Evolutionary conservation across 2,329 filamentous ascomycete genomes (phyloP), one percentile per base, ranked within the genome.

Genomic region (Lasiodiplodia sp.): DNA sequence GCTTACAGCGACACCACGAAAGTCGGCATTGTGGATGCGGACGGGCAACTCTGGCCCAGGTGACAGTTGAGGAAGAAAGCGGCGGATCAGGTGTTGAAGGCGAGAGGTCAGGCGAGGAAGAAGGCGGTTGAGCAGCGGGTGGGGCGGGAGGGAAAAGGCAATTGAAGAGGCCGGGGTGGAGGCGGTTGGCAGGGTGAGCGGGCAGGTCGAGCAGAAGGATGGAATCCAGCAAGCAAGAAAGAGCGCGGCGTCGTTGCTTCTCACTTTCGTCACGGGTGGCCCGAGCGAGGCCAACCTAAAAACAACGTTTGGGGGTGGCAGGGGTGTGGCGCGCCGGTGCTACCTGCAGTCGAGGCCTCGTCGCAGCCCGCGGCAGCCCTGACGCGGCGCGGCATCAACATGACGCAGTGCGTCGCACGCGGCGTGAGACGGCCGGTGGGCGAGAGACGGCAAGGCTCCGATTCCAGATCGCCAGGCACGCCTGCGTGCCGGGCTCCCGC

Each of bases 1-100:
- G 83, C 85, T 79, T 83, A 88, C 85, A 89, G 81, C 38, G 86
- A 87, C 68, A 84, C 86, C 63, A 88, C 84, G 72, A 88, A 87
- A 76, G 88, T 84, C 7, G 87, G 87, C 87, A 89, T 89, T 70
- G 68, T 74, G 34, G n/a, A 21, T 40, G 53, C 53, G 31, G 65
- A 25, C n/a, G 40, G 65, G 38, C 60, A 34, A 31, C 47, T 16
- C 21, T 31, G 37, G 63, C 49, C 51, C 63, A 10, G 51, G 34
- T 11, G 14, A 37, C 34, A 16, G n/a, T 47, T 25, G 58, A 47
- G 23, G 44, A 37, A 51, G 60, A 37, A 31, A 38, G 28, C 31
- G 31, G 60, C 25, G 47, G 60, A 25, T 52, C 31, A 66, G 47
- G 53, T 31, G 62, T 53, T 37, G 62, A 21, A 31, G 14, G 51